Evolutionary conservation across 495 filamentous ascomycete genomes (phyloP), one percentile per base, ranked within the genome.

Genomic region (Aspergillus biplanus): DNA sequence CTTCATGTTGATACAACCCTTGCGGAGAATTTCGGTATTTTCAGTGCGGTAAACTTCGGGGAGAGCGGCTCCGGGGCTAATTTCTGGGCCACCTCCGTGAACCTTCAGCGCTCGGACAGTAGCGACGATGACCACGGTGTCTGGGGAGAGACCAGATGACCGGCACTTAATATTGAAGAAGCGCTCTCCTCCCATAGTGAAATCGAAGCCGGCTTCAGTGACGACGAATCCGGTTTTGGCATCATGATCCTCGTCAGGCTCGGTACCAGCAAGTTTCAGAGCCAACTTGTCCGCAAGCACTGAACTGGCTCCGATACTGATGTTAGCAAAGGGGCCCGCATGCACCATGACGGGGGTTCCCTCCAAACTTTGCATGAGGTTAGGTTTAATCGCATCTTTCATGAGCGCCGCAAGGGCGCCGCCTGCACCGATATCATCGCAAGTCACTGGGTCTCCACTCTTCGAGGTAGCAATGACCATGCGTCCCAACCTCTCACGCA

Each of bases 131-230:
- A 99, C 91, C 15, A 97, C 93, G 4, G 91, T 89, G 70, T 99
- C 95, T 7, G 95, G 95, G 1, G 90, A 87, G 44, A 99, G 84
- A 18, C 95, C 95, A 15, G 92, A 97, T 34, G 92, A 92, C 50
- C 95, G 89, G 81, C 95, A 98, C 84, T 99, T 99, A 80, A 99
- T 98, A 79, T 99, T 97, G 87, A 99, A 97, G 84, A 99, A 99
- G 33, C 95, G 90, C 83, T 99, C 95, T 56, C 95, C 95, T 62
- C 95, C 95, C 95, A 99, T 99, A 55, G 95, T 97, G 79, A 99
- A 99, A 75, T 99, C 95, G 75, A 99, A 99, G 8, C 95, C 95
- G 50, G 95, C 94, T 76, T 99, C 95, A 9, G 95, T 99, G 55
- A 99, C 88, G n/a, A 97, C 93, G 61, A 95, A 97, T 7, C 95